A percentile compares a stretch with the other conserved stretches of the same genome.
Conservation (phyloP, 2,329 filamentous ascomycete species). For the Dothistroma pini region DNA sequence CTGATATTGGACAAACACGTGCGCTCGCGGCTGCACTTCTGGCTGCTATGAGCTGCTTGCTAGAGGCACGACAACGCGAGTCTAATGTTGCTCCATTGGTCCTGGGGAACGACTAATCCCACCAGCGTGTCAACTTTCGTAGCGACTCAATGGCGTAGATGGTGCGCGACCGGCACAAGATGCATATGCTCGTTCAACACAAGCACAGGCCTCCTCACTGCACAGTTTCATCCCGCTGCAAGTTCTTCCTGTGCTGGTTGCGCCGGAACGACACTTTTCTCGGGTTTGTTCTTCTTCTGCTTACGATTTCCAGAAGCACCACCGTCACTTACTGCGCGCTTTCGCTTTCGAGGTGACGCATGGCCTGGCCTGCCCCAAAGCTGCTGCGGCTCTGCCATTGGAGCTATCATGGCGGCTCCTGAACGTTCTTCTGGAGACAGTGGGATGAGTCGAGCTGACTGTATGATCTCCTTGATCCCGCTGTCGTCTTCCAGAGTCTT, state of each 20-base stretch:
- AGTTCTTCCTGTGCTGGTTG: not conserved
- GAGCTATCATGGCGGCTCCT: slow-evolving; percentile 40
- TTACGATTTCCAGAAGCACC: not conserved
- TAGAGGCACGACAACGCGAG: too few relatives aligned
- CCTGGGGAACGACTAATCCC: too few relatives aligned
- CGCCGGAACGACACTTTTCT: not conserved
- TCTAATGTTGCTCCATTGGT: too few relatives aligned
- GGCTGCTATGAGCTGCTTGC: too few relatives aligned
- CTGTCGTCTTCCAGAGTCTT: slow-evolving; percentile 57
- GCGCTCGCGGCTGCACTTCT: too few relatives aligned
- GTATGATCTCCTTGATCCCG: slow-evolving; percentile 57
- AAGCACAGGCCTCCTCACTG: too few relatives aligned
- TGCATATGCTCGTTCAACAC: too few relatives aligned
- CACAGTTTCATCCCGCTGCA: too few relatives aligned
- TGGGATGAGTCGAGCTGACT: slow-evolving; percentile 51
- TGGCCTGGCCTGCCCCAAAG: slow-evolving; percentile 43
- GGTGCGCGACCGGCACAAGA: too few relatives aligned
- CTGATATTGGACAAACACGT: too few relatives aligned
- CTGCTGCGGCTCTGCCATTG: slow-evolving; percentile 40
- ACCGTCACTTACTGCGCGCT: not conserved
- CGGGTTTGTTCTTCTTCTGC: not conserved
- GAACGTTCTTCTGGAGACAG: slow-evolving; percentile 30
- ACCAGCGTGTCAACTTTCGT: too few relatives aligned
- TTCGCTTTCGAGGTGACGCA: slow-evolving; percentile 2
- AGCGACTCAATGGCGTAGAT: too few relatives aligned